These are phyloP conservation scores for Arthrobotrys sphaeroides DNA, from an alignment of 2,329 filamentous ascomycete genomes.

Conservation along the genomic window DNA sequence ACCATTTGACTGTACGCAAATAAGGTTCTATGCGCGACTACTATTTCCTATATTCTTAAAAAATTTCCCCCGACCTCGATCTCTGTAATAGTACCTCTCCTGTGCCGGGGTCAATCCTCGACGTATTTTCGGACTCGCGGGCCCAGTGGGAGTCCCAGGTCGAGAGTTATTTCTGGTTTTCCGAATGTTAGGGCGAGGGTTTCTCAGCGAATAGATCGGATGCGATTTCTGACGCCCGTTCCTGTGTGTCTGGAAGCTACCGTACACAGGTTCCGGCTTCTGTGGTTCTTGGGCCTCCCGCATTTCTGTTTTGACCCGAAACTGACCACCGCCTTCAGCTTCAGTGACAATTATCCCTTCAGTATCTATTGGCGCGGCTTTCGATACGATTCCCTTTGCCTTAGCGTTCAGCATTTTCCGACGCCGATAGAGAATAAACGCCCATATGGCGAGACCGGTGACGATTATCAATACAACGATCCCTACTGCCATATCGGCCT, in stretches of 20 bases:
- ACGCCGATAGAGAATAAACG: background rate
- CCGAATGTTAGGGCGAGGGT: background rate
- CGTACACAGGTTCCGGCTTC: background rate
- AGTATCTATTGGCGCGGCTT: background rate
- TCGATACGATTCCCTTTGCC: background rate
- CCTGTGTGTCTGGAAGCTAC: constrained; percentile 5
- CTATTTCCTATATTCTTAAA: background rate
- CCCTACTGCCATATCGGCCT: constrained; percentile 20
- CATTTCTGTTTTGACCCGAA: constrained; percentile 18
- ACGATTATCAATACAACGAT: constrained; percentile 18
- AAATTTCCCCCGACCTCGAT: background rate
- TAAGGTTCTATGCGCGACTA: background rate
- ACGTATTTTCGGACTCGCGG: background rate
- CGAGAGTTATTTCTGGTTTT: background rate
- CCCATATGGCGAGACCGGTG: background rate
- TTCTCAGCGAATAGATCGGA: constrained; percentile 9
- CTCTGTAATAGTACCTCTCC: constrained; percentile 43
- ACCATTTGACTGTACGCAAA: too few relatives aligned
- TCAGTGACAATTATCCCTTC: constrained; percentile 14
- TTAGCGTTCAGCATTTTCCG: background rate
- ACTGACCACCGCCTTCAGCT: background rate
- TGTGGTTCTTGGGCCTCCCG: background rate
- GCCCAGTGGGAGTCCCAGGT: background rate
- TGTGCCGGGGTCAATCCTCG: constrained; percentile 25
- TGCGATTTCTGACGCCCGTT: background rate